These are phyloP conservation scores for Xylariaceae sp. DNA, from an alignment of 2,329 filamentous ascomycete species.

Conservation along the genomic window DNA sequence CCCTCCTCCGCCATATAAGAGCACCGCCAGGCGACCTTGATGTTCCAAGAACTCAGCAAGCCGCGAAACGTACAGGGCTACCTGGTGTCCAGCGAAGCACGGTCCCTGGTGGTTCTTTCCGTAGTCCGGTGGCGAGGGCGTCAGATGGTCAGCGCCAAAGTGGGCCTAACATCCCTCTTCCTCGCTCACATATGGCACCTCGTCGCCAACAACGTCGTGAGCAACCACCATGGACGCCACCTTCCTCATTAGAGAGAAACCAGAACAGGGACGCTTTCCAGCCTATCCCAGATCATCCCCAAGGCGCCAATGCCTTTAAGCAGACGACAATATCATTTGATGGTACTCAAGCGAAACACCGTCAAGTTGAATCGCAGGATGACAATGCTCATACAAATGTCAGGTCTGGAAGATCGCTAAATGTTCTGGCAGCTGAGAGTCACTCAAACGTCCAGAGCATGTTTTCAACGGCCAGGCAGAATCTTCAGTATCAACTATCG, in stretches of 20 bases:
- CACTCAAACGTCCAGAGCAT: conserved; percentile 6
- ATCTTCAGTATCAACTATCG: conserved; percentile 19
- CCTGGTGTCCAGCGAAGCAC: neutral
- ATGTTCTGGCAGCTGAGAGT: neutral
- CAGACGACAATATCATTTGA: conserved; percentile 28
- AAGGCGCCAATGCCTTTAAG: conserved; percentile 16
- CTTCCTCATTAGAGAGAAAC: conserved; percentile 23
- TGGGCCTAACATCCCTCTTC: neutral
- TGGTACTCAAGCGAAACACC: conserved; percentile 4
- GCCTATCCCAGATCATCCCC: neutral
- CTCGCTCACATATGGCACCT: conserved; percentile 2
- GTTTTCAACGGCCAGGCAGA: conserved; percentile 14
- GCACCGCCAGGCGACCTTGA: conserved; percentile 30
- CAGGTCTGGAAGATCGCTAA: neutral
- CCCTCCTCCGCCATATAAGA: conserved; percentile 26
- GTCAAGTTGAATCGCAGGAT: conserved; percentile 4
- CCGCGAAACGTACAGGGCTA: conserved; percentile 5
- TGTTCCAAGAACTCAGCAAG: conserved; percentile 19
- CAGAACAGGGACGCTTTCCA: neutral
- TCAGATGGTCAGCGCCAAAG: neutral
- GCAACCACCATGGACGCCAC: conserved; percentile 29
- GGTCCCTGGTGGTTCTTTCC: conserved; percentile 24
- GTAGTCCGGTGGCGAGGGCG: conserved; percentile 25
- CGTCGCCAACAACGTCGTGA: conserved; percentile 14
- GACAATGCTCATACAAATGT: neutral